Conservation (phyloP, 441 rosid species). For the Theobroma grandiflorum region DNA sequence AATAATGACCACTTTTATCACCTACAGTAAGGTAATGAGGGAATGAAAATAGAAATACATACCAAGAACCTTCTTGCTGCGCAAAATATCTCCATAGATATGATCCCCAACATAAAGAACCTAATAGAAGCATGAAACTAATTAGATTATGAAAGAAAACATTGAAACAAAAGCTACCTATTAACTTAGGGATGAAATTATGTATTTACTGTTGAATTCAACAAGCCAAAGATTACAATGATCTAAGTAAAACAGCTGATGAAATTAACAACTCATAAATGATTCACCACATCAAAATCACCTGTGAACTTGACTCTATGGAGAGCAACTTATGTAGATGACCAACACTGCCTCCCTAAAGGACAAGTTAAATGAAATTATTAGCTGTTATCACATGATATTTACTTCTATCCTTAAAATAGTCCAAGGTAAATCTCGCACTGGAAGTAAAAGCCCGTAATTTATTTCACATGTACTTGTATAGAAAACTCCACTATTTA, state of each 20-base stretch:
- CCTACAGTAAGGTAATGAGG: slow-evolving; percentile 15
- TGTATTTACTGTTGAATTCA: slow-evolving; percentile 12
- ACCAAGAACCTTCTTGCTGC: slow-evolving; percentile 98
- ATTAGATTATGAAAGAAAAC: slow-evolving; percentile 24
- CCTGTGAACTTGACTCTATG: slow-evolving; percentile 96
- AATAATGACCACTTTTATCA: slow-evolving; percentile 16
- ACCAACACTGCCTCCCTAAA: slow-evolving; percentile 92
- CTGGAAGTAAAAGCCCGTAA: neutral
- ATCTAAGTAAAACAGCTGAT: slow-evolving; percentile 10
- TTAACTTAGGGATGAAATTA: neutral
- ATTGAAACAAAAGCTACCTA: neutral
- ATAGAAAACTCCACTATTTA: neutral
- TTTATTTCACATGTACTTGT: neutral
- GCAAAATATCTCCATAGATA: slow-evolving; percentile 96
- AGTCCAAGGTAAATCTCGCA: slow-evolving; percentile 1
- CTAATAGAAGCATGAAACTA: slow-evolving; percentile 42
- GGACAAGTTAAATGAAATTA: slow-evolving; percentile 26
- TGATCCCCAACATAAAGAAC: slow-evolving; percentile 99
- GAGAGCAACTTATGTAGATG: slow-evolving; percentile 99
- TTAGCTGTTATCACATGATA: neutral
- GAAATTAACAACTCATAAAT: slow-evolving; percentile 2
- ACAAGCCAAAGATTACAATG: neutral
- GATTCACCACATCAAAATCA: slow-evolving; percentile 31
- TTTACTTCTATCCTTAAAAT: neutral
- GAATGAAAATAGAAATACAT: slow-evolving; percentile 36